Evolutionary conservation across 2,329 filamentous ascomycete genomes (phyloP).

Genomic region (Penicillium sp.): DNA sequence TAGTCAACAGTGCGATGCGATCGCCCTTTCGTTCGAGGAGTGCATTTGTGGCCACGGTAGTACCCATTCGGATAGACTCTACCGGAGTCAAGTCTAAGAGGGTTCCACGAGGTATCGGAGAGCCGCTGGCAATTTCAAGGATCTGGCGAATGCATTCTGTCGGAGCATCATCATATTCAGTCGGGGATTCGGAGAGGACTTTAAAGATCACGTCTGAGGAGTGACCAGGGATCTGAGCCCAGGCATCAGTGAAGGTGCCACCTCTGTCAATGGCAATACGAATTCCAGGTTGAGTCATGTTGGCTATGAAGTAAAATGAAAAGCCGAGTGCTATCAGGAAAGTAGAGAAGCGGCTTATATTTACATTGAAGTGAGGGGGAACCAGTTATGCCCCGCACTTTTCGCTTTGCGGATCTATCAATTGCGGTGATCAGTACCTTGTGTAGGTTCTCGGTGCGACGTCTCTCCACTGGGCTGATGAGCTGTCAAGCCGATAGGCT

Average conservation of each 20-base stretch:
- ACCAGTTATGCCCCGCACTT: neutral
- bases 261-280: constrained; percentile 19
- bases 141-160: constrained; percentile 80
- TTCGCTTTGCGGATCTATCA: neutral
- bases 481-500: neutral
- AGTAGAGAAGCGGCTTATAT: neutral
- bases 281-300: neutral
- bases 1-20: constrained; percentile 79
- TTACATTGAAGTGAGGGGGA: neutral
- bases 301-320: neutral
- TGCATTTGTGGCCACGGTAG: constrained; percentile 88
- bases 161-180: constrained; percentile 54
- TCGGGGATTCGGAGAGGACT: constrained; percentile 30
- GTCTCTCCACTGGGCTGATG: neutral
- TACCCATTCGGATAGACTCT: constrained; percentile 75
- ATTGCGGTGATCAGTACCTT: neutral
- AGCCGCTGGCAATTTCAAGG: constrained; percentile 45
- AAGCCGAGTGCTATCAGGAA: neutral
- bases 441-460: neutral
- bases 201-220: constrained; percentile 30
- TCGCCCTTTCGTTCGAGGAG: constrained; percentile 84
- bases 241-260: constrained; percentile 33
- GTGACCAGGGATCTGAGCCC: constrained; percentile 24
- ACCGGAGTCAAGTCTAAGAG: constrained; percentile 7
- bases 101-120: constrained; percentile 17